Conservation (phyloP, 2,329 filamentous ascomycete genomes). For the Bipolaris gigantea region DNA sequence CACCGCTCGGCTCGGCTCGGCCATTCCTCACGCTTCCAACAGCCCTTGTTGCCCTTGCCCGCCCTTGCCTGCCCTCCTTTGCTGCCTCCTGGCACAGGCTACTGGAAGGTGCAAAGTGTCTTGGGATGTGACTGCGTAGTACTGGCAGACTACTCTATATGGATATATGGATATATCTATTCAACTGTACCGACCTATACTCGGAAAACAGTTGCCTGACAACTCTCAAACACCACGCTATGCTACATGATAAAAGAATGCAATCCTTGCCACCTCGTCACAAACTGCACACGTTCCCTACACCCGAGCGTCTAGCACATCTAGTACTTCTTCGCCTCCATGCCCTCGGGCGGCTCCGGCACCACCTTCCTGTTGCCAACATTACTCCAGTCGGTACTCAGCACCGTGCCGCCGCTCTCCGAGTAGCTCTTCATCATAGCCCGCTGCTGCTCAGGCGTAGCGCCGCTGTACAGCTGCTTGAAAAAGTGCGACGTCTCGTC, state of each 20-base stretch:
- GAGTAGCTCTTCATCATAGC: conserved; percentile 98
- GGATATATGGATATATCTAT: too few species aligned
- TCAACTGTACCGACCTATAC: too few species aligned
- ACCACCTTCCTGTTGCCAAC: conserved; percentile 73
- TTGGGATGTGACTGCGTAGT: too few species aligned
- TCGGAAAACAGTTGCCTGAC: not conserved
- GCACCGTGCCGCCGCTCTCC: conserved; percentile 88
- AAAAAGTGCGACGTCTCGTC: conserved; percentile 82
- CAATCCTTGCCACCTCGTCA: too few species aligned
- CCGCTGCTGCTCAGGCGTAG: conserved; percentile 76
- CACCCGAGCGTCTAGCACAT: not conserved
- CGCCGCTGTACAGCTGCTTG: conserved; percentile 79
- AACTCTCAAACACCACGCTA: conserved; percentile 9
- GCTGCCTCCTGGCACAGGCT: too few species aligned
- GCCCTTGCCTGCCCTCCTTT: too few species aligned
- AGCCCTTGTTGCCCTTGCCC: too few species aligned
- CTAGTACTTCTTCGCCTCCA: conserved; percentile 70
- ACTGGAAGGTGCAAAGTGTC: too few species aligned
- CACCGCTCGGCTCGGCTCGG: too few species aligned
- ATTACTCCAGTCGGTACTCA: conserved; percentile 91
- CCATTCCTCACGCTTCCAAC: too few species aligned
- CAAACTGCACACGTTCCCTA: not conserved
- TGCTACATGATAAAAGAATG: conserved; percentile 1
- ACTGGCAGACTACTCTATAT: too few species aligned
- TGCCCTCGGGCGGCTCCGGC: conserved; percentile 73